Percentiles rank a stretch among this genome's conserved stretches.
Conservation (phyloP, 106 monocot species). For the Chionographis japonica region DNA sequence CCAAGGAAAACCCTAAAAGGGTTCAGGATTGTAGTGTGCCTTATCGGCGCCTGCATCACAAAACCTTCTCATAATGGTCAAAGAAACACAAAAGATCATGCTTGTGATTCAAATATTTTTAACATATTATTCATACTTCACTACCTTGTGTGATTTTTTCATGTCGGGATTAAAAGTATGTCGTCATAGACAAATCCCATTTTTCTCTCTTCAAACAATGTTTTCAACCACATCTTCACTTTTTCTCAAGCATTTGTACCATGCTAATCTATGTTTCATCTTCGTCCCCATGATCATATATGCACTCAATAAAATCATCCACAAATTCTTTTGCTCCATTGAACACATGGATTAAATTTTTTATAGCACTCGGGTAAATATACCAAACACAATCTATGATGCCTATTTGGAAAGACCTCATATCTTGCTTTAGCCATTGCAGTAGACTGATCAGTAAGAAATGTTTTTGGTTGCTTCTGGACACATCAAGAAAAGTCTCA, state of each 20-base stretch:
- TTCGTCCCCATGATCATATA: conserved; percentile 60
- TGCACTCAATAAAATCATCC: conserved; percentile 50
- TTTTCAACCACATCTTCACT: conserved; percentile 63
- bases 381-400: conserved; percentile 44
- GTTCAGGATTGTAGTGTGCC: no score
- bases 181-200: conserved; percentile 46
- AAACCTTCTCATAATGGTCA: conserved; percentile 30
- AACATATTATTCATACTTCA: conserved; percentile 35
- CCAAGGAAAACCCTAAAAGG: no score
- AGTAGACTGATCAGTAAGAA: conserved; percentile 37
- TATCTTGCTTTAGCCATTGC: conserved; percentile 33
- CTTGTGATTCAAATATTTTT: conserved; percentile 27
- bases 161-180: conserved; percentile 57
- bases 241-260: conserved; percentile 50
- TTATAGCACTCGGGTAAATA: conserved; percentile 44
- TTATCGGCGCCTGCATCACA: no score
- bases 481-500: conserved; percentile 44
- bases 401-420: conserved; percentile 32
- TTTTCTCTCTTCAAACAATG: conserved; percentile 51
- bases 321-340: conserved; percentile 34
- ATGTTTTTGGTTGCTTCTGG: conserved; percentile 46
- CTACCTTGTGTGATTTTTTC: conserved; percentile 19
- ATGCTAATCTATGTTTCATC: conserved; percentile 47
- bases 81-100: conserved; percentile 39
- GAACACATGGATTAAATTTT: conserved; percentile 26